These are phyloP conservation scores for Nicotiana noctiflora DNA, from an alignment of 257 asterid genomes.

Conservation along the genomic window DNA sequence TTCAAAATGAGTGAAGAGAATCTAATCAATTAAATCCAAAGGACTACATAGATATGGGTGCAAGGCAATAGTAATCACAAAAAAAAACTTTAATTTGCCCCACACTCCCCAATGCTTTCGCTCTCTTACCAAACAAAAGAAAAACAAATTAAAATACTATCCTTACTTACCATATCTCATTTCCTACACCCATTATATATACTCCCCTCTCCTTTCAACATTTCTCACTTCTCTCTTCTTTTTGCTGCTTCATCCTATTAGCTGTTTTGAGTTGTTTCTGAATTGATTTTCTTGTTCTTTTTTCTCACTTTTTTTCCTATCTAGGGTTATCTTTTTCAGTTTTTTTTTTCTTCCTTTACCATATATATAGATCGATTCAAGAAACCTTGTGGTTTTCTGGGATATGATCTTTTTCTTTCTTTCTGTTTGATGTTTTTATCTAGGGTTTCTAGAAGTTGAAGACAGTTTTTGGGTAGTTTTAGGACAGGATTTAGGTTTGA, in stretches of 20 bases:
- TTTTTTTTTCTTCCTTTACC: neutral
- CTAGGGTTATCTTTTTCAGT: neutral
- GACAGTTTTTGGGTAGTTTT: neutral
- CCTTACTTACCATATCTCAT: conserved; percentile 31
- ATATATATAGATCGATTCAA: neutral
- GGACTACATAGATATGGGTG: conserved; percentile 6
- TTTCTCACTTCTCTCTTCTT: neutral
- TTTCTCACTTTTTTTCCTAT: neutral
- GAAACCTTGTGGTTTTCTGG: neutral
- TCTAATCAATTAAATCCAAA: conserved; percentile 37
- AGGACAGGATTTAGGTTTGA: neutral
- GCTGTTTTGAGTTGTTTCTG: too few relatives aligned
- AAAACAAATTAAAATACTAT: neutral
- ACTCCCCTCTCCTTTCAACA: conserved; percentile 3
- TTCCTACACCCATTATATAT: conserved; percentile 28
- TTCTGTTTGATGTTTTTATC: neutral
- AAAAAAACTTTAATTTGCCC: neutral
- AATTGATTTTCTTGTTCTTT: neutral
- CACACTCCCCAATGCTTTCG: neutral
- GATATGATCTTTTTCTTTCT: neutral
- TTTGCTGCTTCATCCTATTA: neutral
- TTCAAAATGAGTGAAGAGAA: conserved; percentile 23
- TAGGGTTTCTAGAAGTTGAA: neutral
- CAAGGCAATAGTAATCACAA: neutral
- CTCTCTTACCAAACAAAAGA: neutral